Evolutionary conservation across 2,329 filamentous ascomycete genomes (phyloP), one percentile per base, ranked within the genome.

Genomic region (Fusarium vanettenii): DNA sequence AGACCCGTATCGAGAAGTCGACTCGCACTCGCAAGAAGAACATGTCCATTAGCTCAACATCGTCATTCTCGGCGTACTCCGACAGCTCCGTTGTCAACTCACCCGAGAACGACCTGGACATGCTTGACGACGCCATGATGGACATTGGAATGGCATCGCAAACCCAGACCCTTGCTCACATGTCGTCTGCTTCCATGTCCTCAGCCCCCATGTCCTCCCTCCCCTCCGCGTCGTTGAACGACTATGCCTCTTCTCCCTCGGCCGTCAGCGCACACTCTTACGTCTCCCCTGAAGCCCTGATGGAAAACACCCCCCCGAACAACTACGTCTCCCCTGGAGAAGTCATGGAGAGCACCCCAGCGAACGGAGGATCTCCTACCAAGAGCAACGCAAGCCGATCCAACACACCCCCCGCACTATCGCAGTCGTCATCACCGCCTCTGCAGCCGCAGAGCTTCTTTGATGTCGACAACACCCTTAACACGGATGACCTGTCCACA

Each of bases 381-480:
- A 89, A 87, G 81, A 89, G 87, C 78, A 80, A 82, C 5, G 80
- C 81, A 20, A 89, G 88, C 80, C 86, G 87, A 66, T 89, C 87
- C 80, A 89, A 88, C 80, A 89, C 89, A 5, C 89, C 89, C 6
- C 90, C 90, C 1, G 89, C 89, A 70, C 86, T 92, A 33, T 91
- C 89, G n/a, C 87, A 89, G 69, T 89, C 89, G 25, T 89, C 89
- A 16, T 91, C 90, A 27, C 89, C 89, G 5, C 87, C 87, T 31
- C 82, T 86, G 7, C 77, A 79, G n/a, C 84, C 48, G 11, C 48
- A 55, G 48, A 31, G 82, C 52, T 88, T 85, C 79, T 89, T 88
- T 74, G 84, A 88, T 48, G 79, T 85, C 67, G 86, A 88, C 45
- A 84, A 82, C 77, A 80, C 81, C 6, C 77, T 78, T 27, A 75